Evolutionary conservation across 2,329 filamentous ascomycete genomes (phyloP), one percentile per base, ranked within the genome.

Genomic region (Ophiobolus disseminans): DNA sequence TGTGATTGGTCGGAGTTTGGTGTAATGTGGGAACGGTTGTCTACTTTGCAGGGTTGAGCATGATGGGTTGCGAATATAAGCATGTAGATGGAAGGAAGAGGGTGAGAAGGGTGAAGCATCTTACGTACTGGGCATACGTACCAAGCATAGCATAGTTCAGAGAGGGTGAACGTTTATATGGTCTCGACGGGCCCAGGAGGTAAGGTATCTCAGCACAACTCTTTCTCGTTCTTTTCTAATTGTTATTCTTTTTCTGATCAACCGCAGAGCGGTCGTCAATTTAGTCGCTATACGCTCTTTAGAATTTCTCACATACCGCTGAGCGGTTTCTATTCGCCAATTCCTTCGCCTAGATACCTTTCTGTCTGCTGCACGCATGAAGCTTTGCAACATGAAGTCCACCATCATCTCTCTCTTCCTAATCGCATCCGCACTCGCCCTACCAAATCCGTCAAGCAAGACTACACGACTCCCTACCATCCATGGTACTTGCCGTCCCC

Each of bases 211-310:
- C 35, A 21, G 19, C 22, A 20, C 25, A 23, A n/a, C 26, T 39
- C 38, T 35, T 21, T 38, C 26, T 34, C 20, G 28, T 34, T 41
- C 36, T 48, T 53, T 49, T 45, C 48, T 51, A 9, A 17, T 47
- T 34, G 53, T 58, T 57, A 38, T 39, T 66, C 59, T 39, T 58
- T 63, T 25, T 52, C 55, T 57, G 50, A 36, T 45, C 51, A 50
- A 50, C 61, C 55, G 61, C 65, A 57, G 62, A 66, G 44, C 62
- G 53, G 60, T 53, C 45, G 55, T 63, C 55, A 56, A 43, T 44
- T 39, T 57, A 49, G 58, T 62, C 46, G 30, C 19, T 55, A 51
- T 44, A 55, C 40, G 44, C 40, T 40, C 37, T 37, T 49, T 43
- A 42, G 35, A 20, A 28, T 40, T 41, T 43, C 14, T 26, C 6